Percentiles rank a stretch among this genome's conserved stretches.
These are phyloP conservation scores for Colletotrichum sp. DNA, from an alignment of 2,329 filamentous ascomycete genomes.

Conservation along the genomic window DNA sequence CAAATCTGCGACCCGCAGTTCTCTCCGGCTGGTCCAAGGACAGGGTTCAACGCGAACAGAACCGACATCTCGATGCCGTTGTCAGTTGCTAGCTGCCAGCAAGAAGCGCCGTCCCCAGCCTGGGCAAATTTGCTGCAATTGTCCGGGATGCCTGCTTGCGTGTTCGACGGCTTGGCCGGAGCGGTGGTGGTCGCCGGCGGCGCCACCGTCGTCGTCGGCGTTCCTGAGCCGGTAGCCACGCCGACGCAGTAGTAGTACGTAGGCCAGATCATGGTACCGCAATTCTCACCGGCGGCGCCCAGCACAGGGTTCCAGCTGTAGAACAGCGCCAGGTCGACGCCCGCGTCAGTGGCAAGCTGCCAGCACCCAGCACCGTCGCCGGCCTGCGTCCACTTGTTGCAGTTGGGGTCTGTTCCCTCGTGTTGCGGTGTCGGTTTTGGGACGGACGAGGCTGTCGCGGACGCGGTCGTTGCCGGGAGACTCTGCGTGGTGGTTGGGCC, in stretches of 20 bases:
- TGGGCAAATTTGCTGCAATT: conserved; percentile 18
- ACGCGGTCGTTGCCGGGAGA: background rate
- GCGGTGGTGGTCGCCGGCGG: background rate
- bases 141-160: background rate
- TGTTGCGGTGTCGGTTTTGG: conserved; percentile 12
- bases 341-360: background rate
- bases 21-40: conserved; percentile 22
- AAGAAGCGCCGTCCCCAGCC: background rate
- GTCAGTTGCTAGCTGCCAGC: background rate
- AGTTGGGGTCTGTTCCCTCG: background rate
- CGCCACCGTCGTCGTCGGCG: background rate
- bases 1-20: conserved; percentile 29
- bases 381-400: conserved; percentile 21
- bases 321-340: background rate
- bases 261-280: conserved; percentile 25
- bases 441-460: background rate
- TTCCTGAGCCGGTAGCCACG: background rate
- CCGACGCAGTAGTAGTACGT: conserved; percentile 30
- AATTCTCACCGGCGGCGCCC: conserved; percentile 27
- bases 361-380: background rate
- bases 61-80: background rate
- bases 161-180: background rate
- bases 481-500: background rate
- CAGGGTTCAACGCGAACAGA: background rate
- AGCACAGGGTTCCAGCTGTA: conserved; percentile 7